phyloP scores from a whole-genome alignment of 305 asterid genomes.

The Ajuga reptans region DNA sequence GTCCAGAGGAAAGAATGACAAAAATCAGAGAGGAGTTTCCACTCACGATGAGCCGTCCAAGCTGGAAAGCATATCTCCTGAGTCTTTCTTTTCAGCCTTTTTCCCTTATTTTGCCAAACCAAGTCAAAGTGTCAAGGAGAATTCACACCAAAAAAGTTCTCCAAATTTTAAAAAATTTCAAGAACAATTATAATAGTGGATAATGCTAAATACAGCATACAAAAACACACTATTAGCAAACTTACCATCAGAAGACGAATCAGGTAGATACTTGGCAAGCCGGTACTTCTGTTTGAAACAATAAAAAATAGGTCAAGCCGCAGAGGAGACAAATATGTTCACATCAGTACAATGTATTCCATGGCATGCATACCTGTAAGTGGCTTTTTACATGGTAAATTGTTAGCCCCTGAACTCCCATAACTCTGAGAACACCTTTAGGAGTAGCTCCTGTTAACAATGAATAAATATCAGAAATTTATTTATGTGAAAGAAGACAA shows the following conservation, averaged over 20 bases:
- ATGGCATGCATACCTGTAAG: slow-evolving; percentile 60
- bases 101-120: slow-evolving; percentile 45
- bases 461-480: slow-evolving; percentile 11
- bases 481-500: slow-evolving; percentile 6
- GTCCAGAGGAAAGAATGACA: neutral
- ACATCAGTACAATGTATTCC: slow-evolving; percentile 5
- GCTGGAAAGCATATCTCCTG: slow-evolving; percentile 65
- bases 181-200: neutral
- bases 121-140: slow-evolving; percentile 14
- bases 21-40: slow-evolving; percentile 16
- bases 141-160: neutral
- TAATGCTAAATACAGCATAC: neutral
- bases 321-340: neutral
- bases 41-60: slow-evolving; percentile 94
- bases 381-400: slow-evolving; percentile 98
- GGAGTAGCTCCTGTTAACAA: slow-evolving; percentile 85
- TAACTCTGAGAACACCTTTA: slow-evolving; percentile 94
- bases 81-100: slow-evolving; percentile 67
- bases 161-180: neutral
- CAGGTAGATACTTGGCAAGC: slow-evolving; percentile 97
- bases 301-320: slow-evolving; percentile 22
- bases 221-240: slow-evolving; percentile 4
- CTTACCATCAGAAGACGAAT: slow-evolving; percentile 90
- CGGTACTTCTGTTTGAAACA: slow-evolving; percentile 71
- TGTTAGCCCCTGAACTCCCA: slow-evolving; percentile 97